These are phyloP conservation scores for Dunaliella salina DNA, from an alignment of 163 green algal genomes.

Conservation along the genomic window DNA sequence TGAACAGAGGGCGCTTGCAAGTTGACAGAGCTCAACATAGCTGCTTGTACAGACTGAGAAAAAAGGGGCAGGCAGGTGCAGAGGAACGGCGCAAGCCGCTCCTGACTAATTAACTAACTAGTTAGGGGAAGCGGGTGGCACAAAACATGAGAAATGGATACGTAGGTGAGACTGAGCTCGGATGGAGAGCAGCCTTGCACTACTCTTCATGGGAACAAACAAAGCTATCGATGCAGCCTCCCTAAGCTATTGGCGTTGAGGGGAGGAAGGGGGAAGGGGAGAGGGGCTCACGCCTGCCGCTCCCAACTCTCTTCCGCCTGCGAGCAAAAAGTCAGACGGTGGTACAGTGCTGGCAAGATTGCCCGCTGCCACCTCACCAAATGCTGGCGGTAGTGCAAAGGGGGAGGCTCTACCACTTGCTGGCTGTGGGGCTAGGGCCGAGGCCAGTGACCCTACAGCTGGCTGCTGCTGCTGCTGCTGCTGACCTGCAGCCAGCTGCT, in stretches of 20 bases:
- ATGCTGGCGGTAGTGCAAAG: not conserved
- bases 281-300: not conserved
- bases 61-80: too few species aligned
- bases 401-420: not conserved
- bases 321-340: not conserved
- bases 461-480: not conserved
- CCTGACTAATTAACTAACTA: too few species aligned
- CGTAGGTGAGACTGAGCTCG: too few species aligned
- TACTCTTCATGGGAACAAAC: too few species aligned
- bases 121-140: too few species aligned
- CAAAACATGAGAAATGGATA: too few species aligned
- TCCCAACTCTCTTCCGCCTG: not conserved
- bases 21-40: too few species aligned
- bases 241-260: not conserved
- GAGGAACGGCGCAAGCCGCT: too few species aligned
- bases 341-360: not conserved
- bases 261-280: not conserved
- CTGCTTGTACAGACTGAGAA: too few species aligned
- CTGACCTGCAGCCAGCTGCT: not conserved
- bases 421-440: not conserved
- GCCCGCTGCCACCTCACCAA: not conserved
- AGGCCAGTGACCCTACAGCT: not conserved
- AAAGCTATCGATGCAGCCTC: too few species aligned
- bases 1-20: too few species aligned
- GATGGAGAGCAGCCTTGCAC: too few species aligned